Percentiles rank a stretch among this genome's conserved stretches.
These are phyloP conservation scores for Centella asiatica DNA, from an alignment of 129 eudicot genomes.

Conservation along the genomic window DNA sequence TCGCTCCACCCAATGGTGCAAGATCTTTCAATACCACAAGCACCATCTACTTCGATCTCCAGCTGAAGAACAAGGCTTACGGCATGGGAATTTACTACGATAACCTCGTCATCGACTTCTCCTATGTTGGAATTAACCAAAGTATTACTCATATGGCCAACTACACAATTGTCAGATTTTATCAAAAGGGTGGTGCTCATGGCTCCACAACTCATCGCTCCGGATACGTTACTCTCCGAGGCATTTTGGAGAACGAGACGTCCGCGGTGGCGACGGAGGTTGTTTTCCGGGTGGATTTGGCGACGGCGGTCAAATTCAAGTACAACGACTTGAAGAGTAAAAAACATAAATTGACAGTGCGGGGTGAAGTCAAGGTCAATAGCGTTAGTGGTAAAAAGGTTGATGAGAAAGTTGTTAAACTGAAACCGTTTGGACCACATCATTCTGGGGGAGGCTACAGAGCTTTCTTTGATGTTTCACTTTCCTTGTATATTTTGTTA, in stretches of 20 bases:
- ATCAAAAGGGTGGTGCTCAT: neutral
- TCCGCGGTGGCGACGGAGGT: neutral
- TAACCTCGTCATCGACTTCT: too few species aligned
- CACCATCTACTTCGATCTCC: too few species aligned
- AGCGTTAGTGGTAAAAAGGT: neutral
- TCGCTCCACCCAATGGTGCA: too few species aligned
- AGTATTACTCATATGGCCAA: too few species aligned
- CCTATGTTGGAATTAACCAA: too few species aligned
- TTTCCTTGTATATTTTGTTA: neutral
- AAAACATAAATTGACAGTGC: neutral
- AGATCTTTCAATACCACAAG: too few species aligned
- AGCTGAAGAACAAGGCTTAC: too few species aligned
- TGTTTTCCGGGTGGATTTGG: neutral
- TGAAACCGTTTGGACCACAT: neutral
- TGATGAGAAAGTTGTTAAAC: neutral
- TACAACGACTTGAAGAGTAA: neutral
- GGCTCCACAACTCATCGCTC: neutral
- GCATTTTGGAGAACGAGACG: neutral
- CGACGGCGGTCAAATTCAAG: neutral
- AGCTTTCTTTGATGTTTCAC: neutral
- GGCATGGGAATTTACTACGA: too few species aligned
- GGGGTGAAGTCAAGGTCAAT: neutral
- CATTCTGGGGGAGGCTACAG: neutral
- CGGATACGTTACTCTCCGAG: neutral
- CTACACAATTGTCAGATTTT: too few species aligned